Evolutionary conservation across 305 asterid species (phyloP).

Genomic region (Fraxinus platypoda): DNA sequence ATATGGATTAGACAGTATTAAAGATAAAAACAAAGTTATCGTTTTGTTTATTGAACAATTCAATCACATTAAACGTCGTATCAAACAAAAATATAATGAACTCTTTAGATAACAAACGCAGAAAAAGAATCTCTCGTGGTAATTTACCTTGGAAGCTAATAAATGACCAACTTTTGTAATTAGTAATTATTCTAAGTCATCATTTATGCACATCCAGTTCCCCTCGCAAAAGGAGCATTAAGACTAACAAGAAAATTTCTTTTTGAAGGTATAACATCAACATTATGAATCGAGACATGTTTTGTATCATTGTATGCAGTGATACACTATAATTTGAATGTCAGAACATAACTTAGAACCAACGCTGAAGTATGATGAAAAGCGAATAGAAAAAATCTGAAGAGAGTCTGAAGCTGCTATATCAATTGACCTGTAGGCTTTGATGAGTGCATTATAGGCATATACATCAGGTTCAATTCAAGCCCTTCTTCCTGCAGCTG

Average conservation of each 20-base stretch:
- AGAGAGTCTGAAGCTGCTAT: neutral
- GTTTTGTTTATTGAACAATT: neutral
- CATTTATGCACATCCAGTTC: neutral
- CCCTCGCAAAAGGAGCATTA: neutral
- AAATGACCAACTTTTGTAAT: neutral
- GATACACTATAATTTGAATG: neutral
- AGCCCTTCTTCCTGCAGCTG: conserved; percentile 74
- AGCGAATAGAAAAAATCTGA: neutral
- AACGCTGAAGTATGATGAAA: neutral
- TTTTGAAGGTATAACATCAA: neutral
- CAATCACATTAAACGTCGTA: neutral
- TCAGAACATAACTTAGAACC: neutral
- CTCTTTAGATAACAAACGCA: neutral
- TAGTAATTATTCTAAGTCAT: neutral
- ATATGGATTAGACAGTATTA: neutral
- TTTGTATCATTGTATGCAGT: neutral
- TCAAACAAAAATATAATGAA: neutral
- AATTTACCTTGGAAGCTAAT: neutral
- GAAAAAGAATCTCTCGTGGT: neutral
- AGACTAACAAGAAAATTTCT: neutral
- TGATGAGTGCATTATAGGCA: conserved; percentile 85
- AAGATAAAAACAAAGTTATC: neutral
- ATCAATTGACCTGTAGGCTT: conserved; percentile 67
- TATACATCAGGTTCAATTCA: conserved; percentile 82
- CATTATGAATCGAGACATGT: neutral